Base-by-base conservation (phyloP, 1,284 basidiomycete genomes). In the Ustilago esculenta region DNA sequence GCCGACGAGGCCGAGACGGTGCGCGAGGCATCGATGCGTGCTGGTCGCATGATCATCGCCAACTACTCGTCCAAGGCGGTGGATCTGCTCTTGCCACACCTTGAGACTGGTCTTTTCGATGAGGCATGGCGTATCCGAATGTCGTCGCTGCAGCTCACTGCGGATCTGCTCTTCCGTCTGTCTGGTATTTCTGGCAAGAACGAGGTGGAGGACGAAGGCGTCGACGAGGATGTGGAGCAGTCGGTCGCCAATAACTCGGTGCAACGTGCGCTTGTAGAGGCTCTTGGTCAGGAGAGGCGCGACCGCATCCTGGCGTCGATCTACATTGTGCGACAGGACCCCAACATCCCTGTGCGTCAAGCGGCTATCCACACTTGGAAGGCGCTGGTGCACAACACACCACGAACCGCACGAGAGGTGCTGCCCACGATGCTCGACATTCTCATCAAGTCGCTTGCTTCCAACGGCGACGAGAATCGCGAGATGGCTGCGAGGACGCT, bases 321-420 rank as follows among this genome's bases (percentile, higher is more conserved):
- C 57, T 99, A 95, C 83, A 87, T 98, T 72, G 90, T 94, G 55
- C 89, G 94, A 54, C 96, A 98, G 83, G 96, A 98, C 82, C 87
- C 92, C 23, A 92, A 97, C 74, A 89, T 88, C 44, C 87, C 90
- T 39, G 94, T 98, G 33, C 89, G 96, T 41, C 91, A 94, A 82
- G 89, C 92, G 3, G 92, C 95, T 0, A 88, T 95, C 52, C 93
- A 95, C 70, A 97, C 98, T 70, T 99, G 96, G 96, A 98, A 98
- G 84, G 94, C 92, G 1, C 86, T 98, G 66, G 94, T 99, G 23
- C 88, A 92, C 83, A 98, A 85, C 82, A 83, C 83, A 64, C 83
- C 78, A 2, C 68, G 75, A 17, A 81, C 84, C 87, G 94, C 96
- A n/a, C 89, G 94, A 68, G 96, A 98, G 82, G 91, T 98, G 60